Percentiles rank a stretch among this genome's conserved stretches.
These are phyloP conservation scores for Sclerotinia minor DNA, from an alignment of 2,329 filamentous ascomycete species.

Conservation along the genomic window DNA sequence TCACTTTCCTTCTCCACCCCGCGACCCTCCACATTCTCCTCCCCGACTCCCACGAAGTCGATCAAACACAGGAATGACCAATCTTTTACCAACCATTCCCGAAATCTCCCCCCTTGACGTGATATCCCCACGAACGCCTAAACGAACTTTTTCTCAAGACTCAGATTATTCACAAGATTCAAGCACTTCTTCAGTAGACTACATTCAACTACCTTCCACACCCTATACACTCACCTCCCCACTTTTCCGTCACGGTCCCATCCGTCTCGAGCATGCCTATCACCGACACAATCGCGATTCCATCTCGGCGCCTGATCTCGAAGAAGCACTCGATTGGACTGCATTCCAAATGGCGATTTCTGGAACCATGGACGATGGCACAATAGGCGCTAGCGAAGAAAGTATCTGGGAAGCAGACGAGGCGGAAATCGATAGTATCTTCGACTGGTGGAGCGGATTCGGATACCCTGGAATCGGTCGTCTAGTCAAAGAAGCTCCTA, in stretches of 20 bases:
- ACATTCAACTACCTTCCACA: conserved; percentile 45
- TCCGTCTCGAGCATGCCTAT: conserved; percentile 51
- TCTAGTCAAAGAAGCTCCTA: conserved; percentile 25
- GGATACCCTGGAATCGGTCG: conserved; percentile 31
- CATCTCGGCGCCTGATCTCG: conserved; percentile 34
- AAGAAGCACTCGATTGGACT: conserved; percentile 61
- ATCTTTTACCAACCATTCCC: conserved; percentile 47
- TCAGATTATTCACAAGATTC: conserved; percentile 19
- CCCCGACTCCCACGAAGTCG: conserved; percentile 38
- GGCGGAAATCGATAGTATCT: conserved; percentile 32
- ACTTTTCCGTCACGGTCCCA: conserved; percentile 55
- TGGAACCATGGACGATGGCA: conserved; percentile 55
- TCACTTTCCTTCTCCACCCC: conserved; percentile 42
- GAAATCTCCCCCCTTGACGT: conserved; percentile 41
- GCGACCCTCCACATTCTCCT: conserved; percentile 37
- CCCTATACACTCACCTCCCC: conserved; percentile 53
- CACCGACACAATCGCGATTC: conserved; percentile 42
- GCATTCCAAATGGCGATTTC: conserved; percentile 66
- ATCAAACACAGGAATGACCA: conserved; percentile 29
- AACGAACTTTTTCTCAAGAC: conserved; percentile 22
- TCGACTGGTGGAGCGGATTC: conserved; percentile 34
- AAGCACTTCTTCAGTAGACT: conserved; percentile 31
- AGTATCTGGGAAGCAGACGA: conserved; percentile 30
- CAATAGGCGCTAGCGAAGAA: conserved; percentile 24
- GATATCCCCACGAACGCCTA: conserved; percentile 8